These are phyloP conservation scores for Aureobasidium sp. DNA, from an alignment of 2,329 filamentous ascomycete species.

Conservation along the genomic window DNA sequence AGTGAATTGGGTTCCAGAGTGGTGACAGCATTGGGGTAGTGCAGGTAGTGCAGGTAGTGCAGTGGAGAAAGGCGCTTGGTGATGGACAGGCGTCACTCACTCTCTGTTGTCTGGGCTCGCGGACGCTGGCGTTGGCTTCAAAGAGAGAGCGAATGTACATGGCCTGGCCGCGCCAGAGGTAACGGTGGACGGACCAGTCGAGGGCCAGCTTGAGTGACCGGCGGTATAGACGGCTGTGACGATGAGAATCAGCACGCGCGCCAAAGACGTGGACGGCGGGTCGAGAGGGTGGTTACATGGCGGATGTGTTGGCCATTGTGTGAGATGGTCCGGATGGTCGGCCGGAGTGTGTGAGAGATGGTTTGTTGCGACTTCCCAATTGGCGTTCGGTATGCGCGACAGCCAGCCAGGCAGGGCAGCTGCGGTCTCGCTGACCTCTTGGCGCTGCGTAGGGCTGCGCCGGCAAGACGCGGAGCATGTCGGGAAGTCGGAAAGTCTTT, in stretches of 20 bases:
- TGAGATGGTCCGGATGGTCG: neutral
- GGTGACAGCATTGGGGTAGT: neutral
- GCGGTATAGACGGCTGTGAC: slow-evolving; percentile 64
- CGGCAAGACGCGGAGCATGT: neutral
- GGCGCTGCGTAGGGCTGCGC: neutral
- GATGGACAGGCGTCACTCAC: slow-evolving; percentile 42
- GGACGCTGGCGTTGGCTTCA: slow-evolving; percentile 80
- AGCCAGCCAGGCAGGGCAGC: neutral
- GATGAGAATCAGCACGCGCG: neutral
- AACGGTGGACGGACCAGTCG: slow-evolving; percentile 89
- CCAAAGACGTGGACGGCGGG: neutral
- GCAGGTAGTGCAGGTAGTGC: no score
- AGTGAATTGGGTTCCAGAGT: slow-evolving; percentile 1
- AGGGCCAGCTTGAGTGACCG: slow-evolving; percentile 86
- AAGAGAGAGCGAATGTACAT: slow-evolving; percentile 93
- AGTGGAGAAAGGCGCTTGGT: neutral
- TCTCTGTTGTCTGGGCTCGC: slow-evolving; percentile 75
- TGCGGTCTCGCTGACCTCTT: slow-evolving; percentile 11
- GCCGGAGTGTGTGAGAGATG: neutral
- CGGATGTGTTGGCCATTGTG: slow-evolving; percentile 14
- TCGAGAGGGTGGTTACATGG: slow-evolving; percentile 12
- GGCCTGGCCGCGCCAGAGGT: slow-evolving; percentile 91
- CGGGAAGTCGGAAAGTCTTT: neutral
- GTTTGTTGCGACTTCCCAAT: slow-evolving; percentile 3
- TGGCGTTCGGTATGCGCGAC: neutral